Evolutionary conservation across 164 flowering plant species (phyloP), one percentile per base, ranked within the genome.

Genomic region (Houttuynia cordata): DNA sequence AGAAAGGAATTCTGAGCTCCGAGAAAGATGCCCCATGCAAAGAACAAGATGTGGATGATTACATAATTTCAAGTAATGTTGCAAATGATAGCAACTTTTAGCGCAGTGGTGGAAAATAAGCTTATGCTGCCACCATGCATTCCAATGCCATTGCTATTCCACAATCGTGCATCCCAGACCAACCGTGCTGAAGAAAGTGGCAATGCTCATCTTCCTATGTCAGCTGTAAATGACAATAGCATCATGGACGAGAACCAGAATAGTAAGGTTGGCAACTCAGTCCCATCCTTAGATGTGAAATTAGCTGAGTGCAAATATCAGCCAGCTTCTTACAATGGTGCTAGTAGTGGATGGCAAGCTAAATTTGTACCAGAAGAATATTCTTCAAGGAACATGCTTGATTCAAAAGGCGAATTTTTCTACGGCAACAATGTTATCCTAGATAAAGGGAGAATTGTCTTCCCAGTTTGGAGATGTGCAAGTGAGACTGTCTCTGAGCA

Each of bases 401-500:
- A 6, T 30, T 2, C 6, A 30, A 30, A 30, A 30, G 37, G 6
- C 4, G 4, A 30, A 2, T 30, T 6, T 30, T 30, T 30, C 37
- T 30, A 30, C 37, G 6, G 37, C 37, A 30, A 30, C 37, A 6
- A 30, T 30, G 37, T 6, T 30, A 30, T 30, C 37, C 37, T 30
- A 30, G 37, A 57, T 49, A 64, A 69, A 51, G 74, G 64, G 62
- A 59, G 58, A 20, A 74, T 64, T 45, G 20, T 58, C 19, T 37
- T 67, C 21, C 57, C 67, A 13, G 67, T 72, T 34, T 77, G 80
- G 80, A 60, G 62, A 30, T 30, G 37, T 30, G 37, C 37, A 30
- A 30, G 62, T 24, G 69, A 74, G 34, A 70, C 60, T 59, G 71
- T 69, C 62, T 69, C 70, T 7, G 69, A 72, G 59, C 74, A 74